Evolutionary conservation across 352 stramenopile species (phyloP).

Genomic region (Phytophthora pinifolia): DNA sequence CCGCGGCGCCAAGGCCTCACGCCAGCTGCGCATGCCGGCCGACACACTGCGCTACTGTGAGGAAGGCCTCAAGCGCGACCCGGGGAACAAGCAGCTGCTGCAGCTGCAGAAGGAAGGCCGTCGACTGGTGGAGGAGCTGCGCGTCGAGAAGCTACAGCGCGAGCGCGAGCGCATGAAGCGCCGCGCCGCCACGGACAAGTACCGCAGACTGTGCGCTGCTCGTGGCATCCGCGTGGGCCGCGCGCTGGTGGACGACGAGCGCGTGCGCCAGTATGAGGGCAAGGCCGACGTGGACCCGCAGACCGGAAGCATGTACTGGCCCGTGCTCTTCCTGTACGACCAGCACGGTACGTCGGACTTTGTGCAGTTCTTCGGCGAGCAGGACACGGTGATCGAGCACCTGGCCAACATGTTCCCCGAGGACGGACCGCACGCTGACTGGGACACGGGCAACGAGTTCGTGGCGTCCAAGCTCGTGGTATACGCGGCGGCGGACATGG

Average conservation of each 20-base stretch:
- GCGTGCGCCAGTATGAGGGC: conserved; percentile 80
- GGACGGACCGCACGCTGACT: conserved; percentile 80
- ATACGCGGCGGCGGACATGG: conserved; percentile 73
- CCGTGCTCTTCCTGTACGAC: conserved; percentile 84
- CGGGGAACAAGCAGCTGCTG: conserved; percentile 76
- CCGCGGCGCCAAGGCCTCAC: conserved; percentile 80
- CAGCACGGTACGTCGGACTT: conserved; percentile 87
- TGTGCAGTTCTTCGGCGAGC: conserved; percentile 77
- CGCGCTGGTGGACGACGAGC: conserved; percentile 77
- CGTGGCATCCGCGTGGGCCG: conserved; percentile 70
- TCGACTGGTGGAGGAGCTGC: conserved; percentile 61
- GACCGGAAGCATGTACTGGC: conserved; percentile 70
- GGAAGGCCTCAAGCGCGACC: conserved; percentile 74
- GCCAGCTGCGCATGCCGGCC: conserved; percentile 72
- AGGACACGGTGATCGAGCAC: conserved; percentile 83
- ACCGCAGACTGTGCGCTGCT: conserved; percentile 67
- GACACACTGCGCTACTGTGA: conserved; percentile 83
- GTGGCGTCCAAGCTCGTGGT: conserved; percentile 75
- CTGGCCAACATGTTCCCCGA: conserved; percentile 90
- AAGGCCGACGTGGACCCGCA: conserved; percentile 75
- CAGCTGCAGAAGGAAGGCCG: conserved; percentile 66
- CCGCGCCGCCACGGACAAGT: conserved; percentile 71
- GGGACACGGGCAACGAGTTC: conserved; percentile 73
- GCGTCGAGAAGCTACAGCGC: conserved; percentile 59
- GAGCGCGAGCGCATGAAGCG: conserved; percentile 71